phyloP scores from a whole-genome alignment of 108 stramenopile genomes.

The Skeletonema menzelii region DNA sequence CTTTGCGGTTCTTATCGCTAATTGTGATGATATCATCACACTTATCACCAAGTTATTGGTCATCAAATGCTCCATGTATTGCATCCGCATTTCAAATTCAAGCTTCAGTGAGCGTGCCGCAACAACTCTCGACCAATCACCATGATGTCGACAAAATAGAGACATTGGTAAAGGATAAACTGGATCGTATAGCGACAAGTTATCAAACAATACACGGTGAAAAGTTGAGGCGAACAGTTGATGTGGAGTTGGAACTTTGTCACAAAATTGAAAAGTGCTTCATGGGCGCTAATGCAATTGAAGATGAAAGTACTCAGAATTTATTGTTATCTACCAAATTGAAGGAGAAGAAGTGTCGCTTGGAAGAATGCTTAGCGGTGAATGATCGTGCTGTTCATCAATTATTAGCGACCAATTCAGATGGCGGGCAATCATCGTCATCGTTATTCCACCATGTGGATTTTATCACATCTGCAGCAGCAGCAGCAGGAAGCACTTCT shows the following conservation, averaged over 20 bases:
- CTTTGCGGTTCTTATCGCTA: too few relatives aligned
- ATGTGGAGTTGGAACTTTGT: slow-evolving; percentile 21
- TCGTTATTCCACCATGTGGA: slow-evolving; percentile 7
- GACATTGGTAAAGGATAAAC: slow-evolving; percentile 2
- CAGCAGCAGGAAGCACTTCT: background rate
- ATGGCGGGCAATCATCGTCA: background rate
- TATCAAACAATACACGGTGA: slow-evolving; percentile 8
- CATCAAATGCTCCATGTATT: background rate
- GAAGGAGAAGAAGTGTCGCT: background rate
- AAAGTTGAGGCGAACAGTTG: background rate
- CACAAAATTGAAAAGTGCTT: slow-evolving; percentile 15
- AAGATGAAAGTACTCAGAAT: background rate
- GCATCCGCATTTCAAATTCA: slow-evolving; percentile 1
- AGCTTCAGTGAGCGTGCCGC: slow-evolving; percentile 4
- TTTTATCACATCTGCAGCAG: slow-evolving; percentile 8
- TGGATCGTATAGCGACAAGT: slow-evolving; percentile 5
- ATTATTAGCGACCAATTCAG: slow-evolving; percentile 2
- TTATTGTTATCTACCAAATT: slow-evolving; percentile 5
- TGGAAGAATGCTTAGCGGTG: slow-evolving; percentile 14
- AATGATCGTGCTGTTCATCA: slow-evolving; percentile 6
- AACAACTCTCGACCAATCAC: background rate
- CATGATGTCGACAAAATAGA: background rate
- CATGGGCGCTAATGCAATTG: background rate
- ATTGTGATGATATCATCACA: too few relatives aligned
- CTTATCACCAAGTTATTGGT: too few relatives aligned